Evolutionary conservation across 169 alveolate species (phyloP).

Genomic region (Amoebophrya sp.): DNA sequence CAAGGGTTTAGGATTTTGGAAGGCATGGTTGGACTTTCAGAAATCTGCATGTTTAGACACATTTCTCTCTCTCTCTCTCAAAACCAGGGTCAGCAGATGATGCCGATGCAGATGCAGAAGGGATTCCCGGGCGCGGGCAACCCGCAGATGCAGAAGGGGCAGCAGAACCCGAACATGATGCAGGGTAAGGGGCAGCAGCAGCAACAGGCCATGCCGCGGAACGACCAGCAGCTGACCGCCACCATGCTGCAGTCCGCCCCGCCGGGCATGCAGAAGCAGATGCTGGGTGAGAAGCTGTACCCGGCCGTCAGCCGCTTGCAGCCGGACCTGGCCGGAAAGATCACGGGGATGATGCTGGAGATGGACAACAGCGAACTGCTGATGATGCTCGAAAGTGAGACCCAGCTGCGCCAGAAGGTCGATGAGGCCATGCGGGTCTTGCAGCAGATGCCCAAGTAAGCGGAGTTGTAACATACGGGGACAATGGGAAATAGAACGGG

Average conservation of each 20-base stretch:
- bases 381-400: constrained; percentile 75
- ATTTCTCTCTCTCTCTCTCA: background rate
- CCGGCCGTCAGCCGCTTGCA: constrained; percentile 81
- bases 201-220: background rate
- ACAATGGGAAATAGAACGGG: too few relatives aligned
- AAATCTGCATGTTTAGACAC: too few relatives aligned
- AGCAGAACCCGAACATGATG: background rate
- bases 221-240: background rate
- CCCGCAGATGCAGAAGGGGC: background rate
- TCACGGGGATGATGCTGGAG: constrained; percentile 93
- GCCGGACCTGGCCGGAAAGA: constrained; percentile 84
- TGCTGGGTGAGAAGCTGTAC: constrained; percentile 86
- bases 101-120: constrained; percentile 21
- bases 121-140: background rate
- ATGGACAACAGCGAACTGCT: constrained; percentile 88
- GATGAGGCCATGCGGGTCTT: constrained; percentile 84
- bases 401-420: constrained; percentile 77
- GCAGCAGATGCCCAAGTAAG: background rate
- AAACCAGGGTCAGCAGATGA: background rate
- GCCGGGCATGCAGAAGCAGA: constrained; percentile 83
- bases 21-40: too few relatives aligned
- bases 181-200: background rate
- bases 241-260: constrained; percentile 37
- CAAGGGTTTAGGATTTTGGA: too few relatives aligned
- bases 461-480: too few relatives aligned